Base-by-base conservation (phyloP, 305 asterid genomes). In the Lippia alba region DNA sequence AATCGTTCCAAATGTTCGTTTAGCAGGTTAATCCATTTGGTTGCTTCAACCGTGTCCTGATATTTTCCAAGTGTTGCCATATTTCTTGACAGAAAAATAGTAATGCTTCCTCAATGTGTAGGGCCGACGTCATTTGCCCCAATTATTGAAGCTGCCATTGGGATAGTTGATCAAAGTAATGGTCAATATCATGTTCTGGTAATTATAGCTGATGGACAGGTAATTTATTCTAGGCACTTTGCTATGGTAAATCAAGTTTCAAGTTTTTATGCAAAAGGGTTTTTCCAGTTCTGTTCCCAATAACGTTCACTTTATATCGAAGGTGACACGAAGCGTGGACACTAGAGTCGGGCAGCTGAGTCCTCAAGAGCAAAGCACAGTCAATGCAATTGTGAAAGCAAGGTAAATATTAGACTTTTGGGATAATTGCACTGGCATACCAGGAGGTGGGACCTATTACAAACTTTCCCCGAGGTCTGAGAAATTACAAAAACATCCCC, bases 91-190 rank as follows among this genome's bases (percentile, higher is more conserved):
- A 20, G 6, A 45, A 33, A 30, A 36, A 34, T 4, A 36, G 5
- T 4, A 16, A 6, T 1, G 8, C 9, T 64, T 54, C 56, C 36
- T 44, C 36, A 67, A 36, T 53, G 54, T 73, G 7, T 65, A 83
- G 91, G 91, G 8, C 91, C 91, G 0, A 84, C 91, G 15, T 86
- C 91, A 4, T 86, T 77, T 69, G 84, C 89, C 8, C 91, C 91
- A 3, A 82, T 86, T 12, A 76, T 86, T 16, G 87, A 86, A 69
- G 70, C 87, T 39, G 87, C 89, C 14, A 72, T 80, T 39, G 81
- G 81, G 61, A 81, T 85, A 57, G 90, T 85, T 24, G 83, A 85
- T 72, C 76, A 49, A 61, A 80, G 79, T 62, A 80, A 83, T 62
- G 93, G 90, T 1, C 93, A 76, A 36, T 87, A 87, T 70, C 93